Evolutionary conservation across 768 basidiomycete genomes (phyloP).

Genomic region (Sistotremastrum niveocremeum): DNA sequence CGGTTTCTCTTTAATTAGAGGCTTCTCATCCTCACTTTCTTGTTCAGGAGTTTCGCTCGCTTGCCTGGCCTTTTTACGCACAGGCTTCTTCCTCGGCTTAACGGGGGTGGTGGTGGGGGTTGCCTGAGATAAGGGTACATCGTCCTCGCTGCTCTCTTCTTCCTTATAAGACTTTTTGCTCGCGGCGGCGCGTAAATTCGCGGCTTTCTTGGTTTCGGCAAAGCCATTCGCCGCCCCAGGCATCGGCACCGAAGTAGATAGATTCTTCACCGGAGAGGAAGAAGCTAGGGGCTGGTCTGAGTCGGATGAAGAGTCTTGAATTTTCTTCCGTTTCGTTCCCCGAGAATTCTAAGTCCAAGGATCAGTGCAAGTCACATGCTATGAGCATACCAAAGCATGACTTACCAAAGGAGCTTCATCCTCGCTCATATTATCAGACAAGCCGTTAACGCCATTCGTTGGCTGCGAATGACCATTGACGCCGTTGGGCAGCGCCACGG

Average conservation of each 20-base stretch:
- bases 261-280: slow-evolving; percentile 45
- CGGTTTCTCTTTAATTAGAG: slow-evolving; percentile 25
- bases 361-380: too few species aligned
- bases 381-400: too few species aligned
- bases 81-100: slow-evolving; percentile 37
- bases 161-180: slow-evolving; percentile 21
- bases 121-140: slow-evolving; percentile 6
- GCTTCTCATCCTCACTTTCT: slow-evolving; percentile 27
- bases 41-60: slow-evolving; percentile 11
- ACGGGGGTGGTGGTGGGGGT: slow-evolving; percentile 29
- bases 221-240: slow-evolving; percentile 21
- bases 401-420: too few species aligned
- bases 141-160: slow-evolving; percentile 24
- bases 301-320: slow-evolving; percentile 43
- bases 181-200: slow-evolving; percentile 18
- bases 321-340: slow-evolving; percentile 46
- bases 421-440: too few species aligned
- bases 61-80: slow-evolving; percentile 20
- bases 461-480: neutral
- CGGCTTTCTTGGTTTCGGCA: slow-evolving; percentile 12
- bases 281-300: slow-evolving; percentile 64
- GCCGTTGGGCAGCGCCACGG: too few species aligned
- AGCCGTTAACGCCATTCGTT: neutral
- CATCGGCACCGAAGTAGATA: slow-evolving; percentile 26
- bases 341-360: too few species aligned